Evolutionary conservation across 2,329 filamentous ascomycete species (phyloP), one percentile per base, ranked within the genome.

Genomic region (Rugonectria rugulosa): DNA sequence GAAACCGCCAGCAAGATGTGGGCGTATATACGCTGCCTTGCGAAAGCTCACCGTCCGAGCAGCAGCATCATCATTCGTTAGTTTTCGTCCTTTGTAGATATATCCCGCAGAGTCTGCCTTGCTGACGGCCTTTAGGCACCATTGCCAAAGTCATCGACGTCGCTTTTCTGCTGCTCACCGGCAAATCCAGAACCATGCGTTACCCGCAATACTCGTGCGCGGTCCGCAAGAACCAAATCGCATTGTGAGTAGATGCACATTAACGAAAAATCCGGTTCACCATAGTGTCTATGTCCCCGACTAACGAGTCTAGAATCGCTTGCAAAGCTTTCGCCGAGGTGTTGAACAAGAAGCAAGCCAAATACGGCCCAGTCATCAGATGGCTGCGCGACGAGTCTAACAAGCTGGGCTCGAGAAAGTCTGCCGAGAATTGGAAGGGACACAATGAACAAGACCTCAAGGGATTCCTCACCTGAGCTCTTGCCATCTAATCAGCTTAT

Each of bases 1-100:
- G 91, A 96, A 71, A 87, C 90, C 6, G 92, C 91, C 8, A 86
- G 85, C 75, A 96, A 94, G 75, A 84, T 84, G 77, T 86, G 81
- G 81, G 82, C 81, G 0, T 88, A 88, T 62, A 70, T 77, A 6
- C 77, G 80, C 7, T 87, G 85, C 55, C 77, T 97, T 26, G 79
- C 83, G 2, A 70, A 67, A 27, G 65, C 68, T 5, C 83, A 81
- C 63, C 84, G 83, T 61, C 90, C 89, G 3, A 72, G 79, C 6
- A 69, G 79, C 4, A 73, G 70, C 24, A 72, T 96, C n/a, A 74
- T 94, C 26, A 87, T 78, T 77, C 82, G 87, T 88, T 74, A 72
- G 84, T 74, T 11, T 6, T 12, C 5, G 8, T n/a, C 6, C 5
- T 15, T 12, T 23, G 6, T 8, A 0, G 1, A n/a, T 32, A 32